A percentile compares a stretch with the other conserved stretches of the same genome.
Evolutionary conservation across 108 stramenopile genomes (phyloP).

Genomic region (Conticribra guillardii): DNA sequence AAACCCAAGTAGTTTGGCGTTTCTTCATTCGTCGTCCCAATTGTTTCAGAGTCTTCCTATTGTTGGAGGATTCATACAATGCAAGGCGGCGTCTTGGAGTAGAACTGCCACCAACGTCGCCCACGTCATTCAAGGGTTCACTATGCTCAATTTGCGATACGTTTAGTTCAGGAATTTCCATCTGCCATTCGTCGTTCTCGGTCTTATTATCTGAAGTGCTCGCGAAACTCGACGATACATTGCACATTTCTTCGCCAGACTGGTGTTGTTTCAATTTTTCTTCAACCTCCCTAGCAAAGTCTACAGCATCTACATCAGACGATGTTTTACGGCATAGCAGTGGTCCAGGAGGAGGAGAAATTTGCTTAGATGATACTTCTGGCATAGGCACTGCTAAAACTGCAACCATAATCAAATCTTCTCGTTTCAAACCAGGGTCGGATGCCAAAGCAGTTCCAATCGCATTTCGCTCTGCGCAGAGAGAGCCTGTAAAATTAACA

Average conservation of each 20-base stretch:
- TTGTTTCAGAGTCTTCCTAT: neutral
- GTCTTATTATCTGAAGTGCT: constrained; percentile 50
- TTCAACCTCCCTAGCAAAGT: constrained; percentile 26
- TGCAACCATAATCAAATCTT: constrained; percentile 85
- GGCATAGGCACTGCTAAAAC: constrained; percentile 82
- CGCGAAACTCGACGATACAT: constrained; percentile 41
- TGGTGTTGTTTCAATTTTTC: constrained; percentile 40
- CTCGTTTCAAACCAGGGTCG: constrained; percentile 78
- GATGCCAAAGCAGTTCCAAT: constrained; percentile 91
- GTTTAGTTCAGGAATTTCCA: constrained; percentile 28
- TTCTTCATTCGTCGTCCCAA: neutral
- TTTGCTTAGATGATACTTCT: constrained; percentile 6
- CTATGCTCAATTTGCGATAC: neutral
- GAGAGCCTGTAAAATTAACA: too few relatives aligned
- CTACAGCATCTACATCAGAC: constrained; percentile 14
- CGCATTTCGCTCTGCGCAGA: constrained; percentile 97
- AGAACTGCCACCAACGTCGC: constrained; percentile 17
- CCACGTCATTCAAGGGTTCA: constrained; percentile 6
- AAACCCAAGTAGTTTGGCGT: neutral
- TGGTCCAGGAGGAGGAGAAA: constrained; percentile 23
- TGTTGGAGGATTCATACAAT: constrained; percentile 45
- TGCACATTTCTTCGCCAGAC: constrained; percentile 19
- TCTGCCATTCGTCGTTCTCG: constrained; percentile 47
- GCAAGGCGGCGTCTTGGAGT: constrained; percentile 58
- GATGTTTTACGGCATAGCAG: constrained; percentile 21